Conservation (phyloP, 805 yeast genomes). For the Lachancea cidri region DNA sequence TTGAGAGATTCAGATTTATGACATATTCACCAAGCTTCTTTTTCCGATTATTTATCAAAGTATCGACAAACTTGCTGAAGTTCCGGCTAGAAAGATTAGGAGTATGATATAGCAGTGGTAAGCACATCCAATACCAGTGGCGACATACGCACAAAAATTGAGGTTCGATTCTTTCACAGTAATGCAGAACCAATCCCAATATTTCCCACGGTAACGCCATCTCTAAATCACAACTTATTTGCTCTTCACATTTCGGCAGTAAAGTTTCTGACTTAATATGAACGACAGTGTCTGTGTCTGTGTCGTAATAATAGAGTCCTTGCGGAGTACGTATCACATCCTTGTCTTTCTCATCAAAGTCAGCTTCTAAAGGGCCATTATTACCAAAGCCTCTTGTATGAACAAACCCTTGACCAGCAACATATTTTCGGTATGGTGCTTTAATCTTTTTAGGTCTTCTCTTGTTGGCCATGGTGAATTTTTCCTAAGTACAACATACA, state of each 20-base stretch:
- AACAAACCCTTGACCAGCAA: slow-evolving; percentile 39
- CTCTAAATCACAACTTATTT: not conserved
- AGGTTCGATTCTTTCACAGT: slow-evolving; percentile 16
- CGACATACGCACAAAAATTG: slow-evolving; percentile 56
- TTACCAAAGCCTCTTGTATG: slow-evolving; percentile 38
- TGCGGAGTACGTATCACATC: slow-evolving; percentile 15
- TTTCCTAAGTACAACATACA: not conserved
- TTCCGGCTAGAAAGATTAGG: slow-evolving; percentile 66
- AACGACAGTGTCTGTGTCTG: slow-evolving; percentile 15
- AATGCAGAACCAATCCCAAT: slow-evolving; percentile 36
- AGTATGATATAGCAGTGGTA: slow-evolving; percentile 58
- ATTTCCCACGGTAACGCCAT: slow-evolving; percentile 47
- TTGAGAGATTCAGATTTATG: slow-evolving; percentile 62
- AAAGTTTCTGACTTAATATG: not conserved
- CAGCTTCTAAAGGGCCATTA: slow-evolving; percentile 9
- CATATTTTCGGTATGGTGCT: slow-evolving; percentile 76
- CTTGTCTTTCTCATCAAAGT: not conserved
- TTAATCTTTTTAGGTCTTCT: slow-evolving; percentile 77
- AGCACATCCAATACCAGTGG: slow-evolving; percentile 51
- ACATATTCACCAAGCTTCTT: slow-evolving; percentile 54
- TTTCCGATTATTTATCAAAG: slow-evolving; percentile 46
- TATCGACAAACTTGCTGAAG: slow-evolving; percentile 66
- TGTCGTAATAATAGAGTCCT: slow-evolving; percentile 15
- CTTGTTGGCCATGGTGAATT: slow-evolving; percentile 69
- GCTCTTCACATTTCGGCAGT: not conserved